Percentiles rank a stretch among this genome's conserved stretches.
These are phyloP conservation scores for Backusella liffmaniae DNA, from an alignment of 192 early-diverging fungal genomes.

Conservation along the genomic window DNA sequence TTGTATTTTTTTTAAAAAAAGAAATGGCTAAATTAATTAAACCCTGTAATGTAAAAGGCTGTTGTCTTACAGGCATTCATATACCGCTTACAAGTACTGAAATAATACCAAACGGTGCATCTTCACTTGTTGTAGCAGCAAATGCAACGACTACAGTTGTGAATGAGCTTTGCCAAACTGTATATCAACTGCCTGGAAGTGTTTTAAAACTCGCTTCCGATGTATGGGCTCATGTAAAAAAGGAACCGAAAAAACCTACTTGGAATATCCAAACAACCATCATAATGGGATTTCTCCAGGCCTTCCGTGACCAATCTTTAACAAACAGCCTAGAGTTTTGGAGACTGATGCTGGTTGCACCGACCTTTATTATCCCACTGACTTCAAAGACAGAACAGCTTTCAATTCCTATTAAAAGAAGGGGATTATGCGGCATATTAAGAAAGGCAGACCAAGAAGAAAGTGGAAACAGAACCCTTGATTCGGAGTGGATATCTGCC, in stretches of 20 bases:
- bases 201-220: background rate
- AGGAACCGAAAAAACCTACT: constrained; percentile 23
- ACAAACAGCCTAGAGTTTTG: constrained; percentile 21
- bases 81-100: background rate
- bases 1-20: background rate
- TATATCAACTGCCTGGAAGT: constrained; percentile 4
- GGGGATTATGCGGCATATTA: constrained; percentile 20
- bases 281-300: constrained; percentile 17
- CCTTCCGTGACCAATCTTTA: constrained; percentile 10
- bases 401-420: background rate
- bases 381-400: constrained; percentile 10
- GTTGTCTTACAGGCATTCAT: constrained; percentile 1
- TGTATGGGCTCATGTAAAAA: constrained; percentile 14
- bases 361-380: constrained; percentile 20
- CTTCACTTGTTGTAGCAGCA: background rate
- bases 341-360: constrained; percentile 21
- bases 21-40: background rate
- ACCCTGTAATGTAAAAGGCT: constrained; percentile 4
- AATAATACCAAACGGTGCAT: background rate
- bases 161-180: constrained; percentile 9
- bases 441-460: constrained; percentile 18
- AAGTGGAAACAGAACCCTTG: background rate
- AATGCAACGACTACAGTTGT: background rate
- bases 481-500: constrained; percentile 24
- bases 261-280: constrained; percentile 31